Evolutionary conservation across 345 rosid species (phyloP).

Genomic region (Sapria himalayana): DNA sequence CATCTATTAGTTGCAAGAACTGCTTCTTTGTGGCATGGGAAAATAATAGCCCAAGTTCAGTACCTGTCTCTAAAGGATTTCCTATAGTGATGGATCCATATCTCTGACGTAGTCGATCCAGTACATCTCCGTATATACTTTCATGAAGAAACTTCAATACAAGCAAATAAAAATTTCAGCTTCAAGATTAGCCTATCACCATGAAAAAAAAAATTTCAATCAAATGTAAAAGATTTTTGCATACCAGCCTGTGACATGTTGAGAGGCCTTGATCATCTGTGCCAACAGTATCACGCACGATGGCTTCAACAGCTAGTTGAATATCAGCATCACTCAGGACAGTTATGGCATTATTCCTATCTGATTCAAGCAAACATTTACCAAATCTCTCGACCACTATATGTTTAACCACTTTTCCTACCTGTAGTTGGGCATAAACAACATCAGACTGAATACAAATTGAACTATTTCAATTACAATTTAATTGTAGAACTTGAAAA

Average conservation of each 20-base stretch:
- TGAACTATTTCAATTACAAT: no score
- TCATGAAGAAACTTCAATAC: slow-evolving; percentile 66
- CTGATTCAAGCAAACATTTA: slow-evolving; percentile 75
- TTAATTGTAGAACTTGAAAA: no score
- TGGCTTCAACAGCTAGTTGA: slow-evolving; percentile 66
- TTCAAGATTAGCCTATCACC: no score
- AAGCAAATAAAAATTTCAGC: slow-evolving; percentile 8
- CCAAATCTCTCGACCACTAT: slow-evolving; percentile 72
- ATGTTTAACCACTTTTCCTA: slow-evolving; percentile 62
- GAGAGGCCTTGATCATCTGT: slow-evolving; percentile 99
- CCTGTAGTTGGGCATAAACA: slow-evolving; percentile 22
- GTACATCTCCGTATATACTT: slow-evolving; percentile 41
- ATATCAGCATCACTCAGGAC: slow-evolving; percentile 90
- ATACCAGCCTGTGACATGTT: slow-evolving; percentile 97
- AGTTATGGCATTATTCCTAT: slow-evolving; percentile 89
- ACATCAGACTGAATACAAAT: no score
- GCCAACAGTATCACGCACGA: slow-evolving; percentile 90
- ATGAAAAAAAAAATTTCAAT: slow-evolving; percentile 3
- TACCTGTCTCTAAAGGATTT: slow-evolving; percentile 69
- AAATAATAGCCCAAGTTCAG: slow-evolving; percentile 73
- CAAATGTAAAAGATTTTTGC: slow-evolving; percentile 1
- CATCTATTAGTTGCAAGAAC: slow-evolving; percentile 64
- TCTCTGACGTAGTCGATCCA: slow-evolving; percentile 47
- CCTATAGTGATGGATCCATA: slow-evolving; percentile 90
- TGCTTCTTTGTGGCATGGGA: slow-evolving; percentile 53